These are phyloP conservation scores for Pleodorina starrii DNA, from an alignment of 139 green algal species.

Conservation along the genomic window DNA sequence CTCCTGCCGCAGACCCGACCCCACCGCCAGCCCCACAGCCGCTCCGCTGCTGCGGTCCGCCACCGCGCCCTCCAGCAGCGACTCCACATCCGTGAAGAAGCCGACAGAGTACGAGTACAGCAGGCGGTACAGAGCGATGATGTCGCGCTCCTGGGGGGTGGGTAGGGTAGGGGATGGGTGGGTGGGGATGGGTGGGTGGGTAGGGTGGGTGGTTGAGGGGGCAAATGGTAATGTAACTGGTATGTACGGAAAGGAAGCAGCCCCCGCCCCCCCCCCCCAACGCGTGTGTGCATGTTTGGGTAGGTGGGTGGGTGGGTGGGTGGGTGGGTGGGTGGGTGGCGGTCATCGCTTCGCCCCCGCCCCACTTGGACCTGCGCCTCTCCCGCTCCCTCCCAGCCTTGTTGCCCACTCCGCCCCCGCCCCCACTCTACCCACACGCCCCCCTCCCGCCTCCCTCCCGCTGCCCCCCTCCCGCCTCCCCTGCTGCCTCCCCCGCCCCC, in stretches of 20 bases:
- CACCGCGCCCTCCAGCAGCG: conserved; percentile 25
- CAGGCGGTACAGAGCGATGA: conserved; percentile 58
- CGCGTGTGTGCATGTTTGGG: too few relatives aligned
- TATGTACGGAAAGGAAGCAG: too few relatives aligned
- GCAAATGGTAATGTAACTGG: too few relatives aligned
- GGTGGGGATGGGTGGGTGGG: not conserved
- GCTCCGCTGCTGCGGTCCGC: not conserved
- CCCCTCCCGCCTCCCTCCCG: not conserved
- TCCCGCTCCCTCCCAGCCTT: not conserved
- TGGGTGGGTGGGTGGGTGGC: not conserved
- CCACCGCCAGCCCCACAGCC: conserved; percentile 4
- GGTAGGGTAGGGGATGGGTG: not conserved
- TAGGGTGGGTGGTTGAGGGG: not conserved
- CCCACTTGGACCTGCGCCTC: not conserved
- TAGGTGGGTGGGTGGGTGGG: not conserved
- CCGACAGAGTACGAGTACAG: conserved; percentile 61
- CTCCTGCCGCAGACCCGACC: conserved; percentile 27
- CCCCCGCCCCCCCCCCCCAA: too few relatives aligned
- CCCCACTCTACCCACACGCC: too few relatives aligned
- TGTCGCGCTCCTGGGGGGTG: conserved; percentile 45
- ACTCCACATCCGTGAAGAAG: conserved; percentile 49
- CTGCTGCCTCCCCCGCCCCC: not conserved
- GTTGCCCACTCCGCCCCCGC: not conserved
- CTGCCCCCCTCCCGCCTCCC: not conserved
- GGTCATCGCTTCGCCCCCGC: not conserved